Conservation (phyloP, 2,329 filamentous ascomycete species). For the Aspergillus sp. region DNA sequence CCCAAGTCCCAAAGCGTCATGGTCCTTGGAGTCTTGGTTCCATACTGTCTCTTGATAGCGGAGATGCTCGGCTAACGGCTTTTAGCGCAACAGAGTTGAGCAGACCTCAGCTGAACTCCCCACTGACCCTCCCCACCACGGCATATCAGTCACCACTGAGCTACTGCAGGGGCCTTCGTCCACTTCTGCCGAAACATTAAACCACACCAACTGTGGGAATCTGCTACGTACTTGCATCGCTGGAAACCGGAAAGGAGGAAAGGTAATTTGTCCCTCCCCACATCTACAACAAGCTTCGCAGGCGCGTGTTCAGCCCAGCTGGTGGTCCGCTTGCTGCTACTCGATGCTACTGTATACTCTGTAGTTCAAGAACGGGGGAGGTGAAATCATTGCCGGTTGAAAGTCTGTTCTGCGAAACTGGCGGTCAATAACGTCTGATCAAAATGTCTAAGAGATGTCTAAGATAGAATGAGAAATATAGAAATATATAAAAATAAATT, state of each 20-base stretch:
- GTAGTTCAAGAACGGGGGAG: background rate
- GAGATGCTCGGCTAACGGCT: background rate
- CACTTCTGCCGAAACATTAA: no score
- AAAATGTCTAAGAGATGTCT: background rate
- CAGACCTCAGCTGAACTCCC: conserved; percentile 15
- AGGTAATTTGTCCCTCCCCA: background rate
- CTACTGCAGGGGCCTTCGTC: background rate
- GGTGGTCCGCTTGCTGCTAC: background rate
- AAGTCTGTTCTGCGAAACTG: no score
- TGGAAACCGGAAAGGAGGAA: background rate
- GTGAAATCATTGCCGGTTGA: background rate
- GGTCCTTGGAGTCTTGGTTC: no score
- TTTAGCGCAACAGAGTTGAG: background rate
- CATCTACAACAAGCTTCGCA: background rate
- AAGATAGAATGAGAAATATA: background rate
- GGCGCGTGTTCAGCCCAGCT: background rate
- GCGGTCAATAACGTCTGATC: no score
- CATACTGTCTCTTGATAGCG: background rate
- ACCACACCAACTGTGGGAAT: no score
- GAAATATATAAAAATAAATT: background rate
- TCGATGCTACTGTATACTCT: background rate
- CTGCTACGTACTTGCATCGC: background rate
- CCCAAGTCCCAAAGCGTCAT: background rate
- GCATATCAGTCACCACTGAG: background rate
- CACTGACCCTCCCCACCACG: background rate